These are phyloP conservation scores for Neurospora sp. DNA, from an alignment of 495 filamentous ascomycete genomes.

Conservation along the genomic window DNA sequence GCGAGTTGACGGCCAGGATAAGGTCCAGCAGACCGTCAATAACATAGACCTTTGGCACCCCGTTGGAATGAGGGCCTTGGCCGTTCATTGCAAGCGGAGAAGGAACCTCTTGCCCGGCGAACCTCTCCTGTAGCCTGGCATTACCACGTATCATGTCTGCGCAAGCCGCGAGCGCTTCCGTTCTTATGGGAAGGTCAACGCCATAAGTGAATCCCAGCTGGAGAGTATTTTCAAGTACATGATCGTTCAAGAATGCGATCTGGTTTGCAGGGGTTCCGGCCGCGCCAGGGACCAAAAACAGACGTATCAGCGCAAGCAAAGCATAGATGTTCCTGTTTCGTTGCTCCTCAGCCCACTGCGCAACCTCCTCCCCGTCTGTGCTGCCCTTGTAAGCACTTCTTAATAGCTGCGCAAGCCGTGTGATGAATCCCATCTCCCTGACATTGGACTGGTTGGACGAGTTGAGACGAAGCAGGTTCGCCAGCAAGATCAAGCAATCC, in stretches of 20 bases:
- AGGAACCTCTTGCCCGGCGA: constrained; percentile 72
- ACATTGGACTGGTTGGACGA: constrained; percentile 90
- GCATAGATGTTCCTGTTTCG: constrained; percentile 90
- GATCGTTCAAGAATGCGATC: constrained; percentile 63
- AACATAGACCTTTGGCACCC: constrained; percentile 61
- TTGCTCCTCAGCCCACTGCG: constrained; percentile 65
- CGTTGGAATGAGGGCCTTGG: constrained; percentile 29
- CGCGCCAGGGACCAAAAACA: constrained; percentile 76
- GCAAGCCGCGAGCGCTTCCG: constrained; percentile 75
- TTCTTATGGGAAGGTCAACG: constrained; percentile 65
- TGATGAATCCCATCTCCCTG: constrained; percentile 77
- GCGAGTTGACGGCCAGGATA: constrained; percentile 55
- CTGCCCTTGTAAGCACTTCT: constrained; percentile 48
- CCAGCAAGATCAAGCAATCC: constrained; percentile 87
- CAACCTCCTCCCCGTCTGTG: constrained; percentile 49
- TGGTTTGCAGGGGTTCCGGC: constrained; percentile 77
- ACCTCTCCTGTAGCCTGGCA: constrained; percentile 65
- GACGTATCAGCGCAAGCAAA: constrained; percentile 68
- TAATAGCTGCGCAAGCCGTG: constrained; percentile 61
- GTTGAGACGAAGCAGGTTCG: constrained; percentile 83
- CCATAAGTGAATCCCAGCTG: constrained; percentile 72
- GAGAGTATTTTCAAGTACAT: constrained; percentile 70
- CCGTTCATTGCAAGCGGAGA: constrained; percentile 40
- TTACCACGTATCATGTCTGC: constrained; percentile 86
- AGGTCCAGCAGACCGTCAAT: constrained; percentile 92